These are phyloP conservation scores for Tylopilus vinaceipallidus DNA, from an alignment of 768 basidiomycete species.

Conservation along the genomic window DNA sequence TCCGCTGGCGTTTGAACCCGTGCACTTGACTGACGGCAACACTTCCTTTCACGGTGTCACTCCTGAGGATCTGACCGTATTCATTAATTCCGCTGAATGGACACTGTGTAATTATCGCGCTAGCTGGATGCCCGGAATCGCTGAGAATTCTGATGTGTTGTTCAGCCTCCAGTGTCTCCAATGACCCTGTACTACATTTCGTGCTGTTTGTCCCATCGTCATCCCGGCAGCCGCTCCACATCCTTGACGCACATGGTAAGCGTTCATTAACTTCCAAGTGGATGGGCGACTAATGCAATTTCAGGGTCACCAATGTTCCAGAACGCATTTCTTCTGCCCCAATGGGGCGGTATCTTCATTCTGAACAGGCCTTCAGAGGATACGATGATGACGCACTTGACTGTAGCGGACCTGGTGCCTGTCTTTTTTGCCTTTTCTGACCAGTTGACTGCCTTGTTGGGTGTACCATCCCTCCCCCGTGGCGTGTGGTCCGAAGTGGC, in stretches of 20 bases:
- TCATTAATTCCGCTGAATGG: conserved; percentile 97
- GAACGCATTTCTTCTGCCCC: conserved; percentile 83
- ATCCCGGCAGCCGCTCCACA: conserved; percentile 63
- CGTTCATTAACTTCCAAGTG: conserved; percentile 5
- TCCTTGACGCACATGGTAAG: conserved; percentile 56
- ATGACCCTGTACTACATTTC: conserved; percentile 93
- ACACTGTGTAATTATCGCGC: conserved; percentile 63
- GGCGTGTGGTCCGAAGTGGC: conserved; percentile 36
- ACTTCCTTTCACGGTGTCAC: conserved; percentile 55
- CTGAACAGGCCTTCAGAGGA: conserved; percentile 50
- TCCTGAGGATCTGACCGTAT: conserved; percentile 84
- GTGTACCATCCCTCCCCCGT: conserved; percentile 61
- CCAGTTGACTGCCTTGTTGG: conserved; percentile 81
- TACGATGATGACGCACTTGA: conserved; percentile 27
- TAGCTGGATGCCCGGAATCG: not conserved
- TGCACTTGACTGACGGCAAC: conserved; percentile 30
- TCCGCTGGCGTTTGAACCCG: conserved; percentile 79
- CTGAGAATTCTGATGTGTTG: conserved; percentile 4
- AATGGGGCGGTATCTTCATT: conserved; percentile 90
- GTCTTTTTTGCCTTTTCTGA: conserved; percentile 63
- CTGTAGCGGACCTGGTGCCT: conserved; percentile 43
- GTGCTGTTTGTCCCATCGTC: conserved; percentile 82
- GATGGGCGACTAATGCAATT: conserved; percentile 7
- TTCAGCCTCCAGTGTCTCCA: conserved; percentile 86
- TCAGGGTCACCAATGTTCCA: conserved; percentile 49